Percentiles rank a stretch among this genome's conserved stretches.
phyloP scores from a whole-genome alignment of 225 moss, liverwort and hornwort genomes.

The Climacium dendroides region DNA sequence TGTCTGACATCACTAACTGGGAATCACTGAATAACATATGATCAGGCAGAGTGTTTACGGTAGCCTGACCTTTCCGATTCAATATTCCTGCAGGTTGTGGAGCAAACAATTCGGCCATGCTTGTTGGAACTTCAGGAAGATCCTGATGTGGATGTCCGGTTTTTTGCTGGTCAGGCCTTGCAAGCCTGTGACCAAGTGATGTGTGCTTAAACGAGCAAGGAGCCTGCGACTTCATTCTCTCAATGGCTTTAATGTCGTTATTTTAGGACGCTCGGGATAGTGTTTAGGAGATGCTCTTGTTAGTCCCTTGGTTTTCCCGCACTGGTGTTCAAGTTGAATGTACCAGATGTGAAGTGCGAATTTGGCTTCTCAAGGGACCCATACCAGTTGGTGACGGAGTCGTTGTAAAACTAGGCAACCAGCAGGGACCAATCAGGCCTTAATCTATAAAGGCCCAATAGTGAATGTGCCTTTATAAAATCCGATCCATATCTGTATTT shows the following conservation, averaged over 20 bases:
- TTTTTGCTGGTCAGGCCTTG: slow-evolving; percentile 90
- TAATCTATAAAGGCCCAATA: slow-evolving; percentile 21
- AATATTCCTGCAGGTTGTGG: slow-evolving; percentile 58
- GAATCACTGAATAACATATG: neutral
- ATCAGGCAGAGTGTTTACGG: neutral
- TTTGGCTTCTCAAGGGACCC: slow-evolving; percentile 41
- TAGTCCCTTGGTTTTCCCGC: slow-evolving; percentile 30
- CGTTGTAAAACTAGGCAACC: slow-evolving; percentile 48
- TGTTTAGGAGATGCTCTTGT: slow-evolving; percentile 22
- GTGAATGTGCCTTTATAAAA: slow-evolving; percentile 20
- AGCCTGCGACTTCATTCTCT: neutral
- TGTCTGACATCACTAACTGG: neutral
- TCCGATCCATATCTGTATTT: slow-evolving; percentile 26
- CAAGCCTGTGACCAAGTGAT: slow-evolving; percentile 98
- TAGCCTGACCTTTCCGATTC: neutral
- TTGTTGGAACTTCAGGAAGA: slow-evolving; percentile 94
- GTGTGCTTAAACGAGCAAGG: slow-evolving; percentile 48
- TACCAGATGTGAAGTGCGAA: slow-evolving; percentile 30
- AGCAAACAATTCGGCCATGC: slow-evolving; percentile 95
- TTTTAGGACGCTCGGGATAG: slow-evolving; percentile 22
- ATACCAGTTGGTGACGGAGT: slow-evolving; percentile 35
- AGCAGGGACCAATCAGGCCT: slow-evolving; percentile 28
- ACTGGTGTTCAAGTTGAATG: slow-evolving; percentile 24
- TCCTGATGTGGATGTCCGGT: slow-evolving; percentile 96
- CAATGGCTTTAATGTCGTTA: slow-evolving; percentile 27